phyloP scores from a whole-genome alignment of 1,284 basidiomycete species.

The Laetiporus sulphureus region DNA sequence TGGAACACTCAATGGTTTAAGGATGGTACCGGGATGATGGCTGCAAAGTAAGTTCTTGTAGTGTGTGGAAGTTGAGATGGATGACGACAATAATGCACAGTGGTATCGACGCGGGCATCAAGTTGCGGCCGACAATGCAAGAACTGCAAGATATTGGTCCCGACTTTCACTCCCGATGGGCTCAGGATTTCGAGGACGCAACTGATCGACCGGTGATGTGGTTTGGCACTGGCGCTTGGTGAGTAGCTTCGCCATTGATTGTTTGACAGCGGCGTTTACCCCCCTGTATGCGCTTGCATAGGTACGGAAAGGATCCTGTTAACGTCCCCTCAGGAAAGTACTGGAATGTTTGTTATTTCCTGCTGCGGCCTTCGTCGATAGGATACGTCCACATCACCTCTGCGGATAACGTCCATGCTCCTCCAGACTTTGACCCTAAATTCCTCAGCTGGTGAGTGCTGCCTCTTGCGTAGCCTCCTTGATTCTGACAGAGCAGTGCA shows the following conservation, averaged over 20 bases:
- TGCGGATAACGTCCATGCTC: slow-evolving; percentile 27
- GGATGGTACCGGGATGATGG: slow-evolving; percentile 40
- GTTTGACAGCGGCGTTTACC: too few relatives aligned
- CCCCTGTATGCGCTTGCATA: too few relatives aligned
- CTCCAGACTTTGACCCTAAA: slow-evolving; percentile 28
- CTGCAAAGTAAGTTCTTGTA: slow-evolving; percentile 36
- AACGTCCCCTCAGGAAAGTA: neutral
- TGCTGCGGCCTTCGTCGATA: neutral
- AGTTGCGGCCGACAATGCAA: slow-evolving; percentile 36
- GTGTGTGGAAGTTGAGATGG: neutral
- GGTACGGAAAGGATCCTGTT: too few relatives aligned
- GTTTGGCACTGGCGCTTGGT: slow-evolving; percentile 25
- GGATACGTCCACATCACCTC: slow-evolving; percentile 39
- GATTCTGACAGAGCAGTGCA: too few relatives aligned
- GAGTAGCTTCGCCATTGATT: slow-evolving; percentile 1
- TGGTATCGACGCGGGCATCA: slow-evolving; percentile 38
- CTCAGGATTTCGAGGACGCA: slow-evolving; percentile 33
- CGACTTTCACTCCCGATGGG: slow-evolving; percentile 37
- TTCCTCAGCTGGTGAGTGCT: slow-evolving; percentile 23
- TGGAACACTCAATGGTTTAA: slow-evolving; percentile 35
- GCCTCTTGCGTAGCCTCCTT: neutral
- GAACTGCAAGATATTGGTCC: slow-evolving; percentile 40
- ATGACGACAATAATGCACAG: slow-evolving; percentile 19
- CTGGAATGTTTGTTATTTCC: neutral
- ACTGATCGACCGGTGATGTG: slow-evolving; percentile 46